phyloP scores from a whole-genome alignment of 2,329 filamentous ascomycete species.

The Penicillium digitatum region DNA sequence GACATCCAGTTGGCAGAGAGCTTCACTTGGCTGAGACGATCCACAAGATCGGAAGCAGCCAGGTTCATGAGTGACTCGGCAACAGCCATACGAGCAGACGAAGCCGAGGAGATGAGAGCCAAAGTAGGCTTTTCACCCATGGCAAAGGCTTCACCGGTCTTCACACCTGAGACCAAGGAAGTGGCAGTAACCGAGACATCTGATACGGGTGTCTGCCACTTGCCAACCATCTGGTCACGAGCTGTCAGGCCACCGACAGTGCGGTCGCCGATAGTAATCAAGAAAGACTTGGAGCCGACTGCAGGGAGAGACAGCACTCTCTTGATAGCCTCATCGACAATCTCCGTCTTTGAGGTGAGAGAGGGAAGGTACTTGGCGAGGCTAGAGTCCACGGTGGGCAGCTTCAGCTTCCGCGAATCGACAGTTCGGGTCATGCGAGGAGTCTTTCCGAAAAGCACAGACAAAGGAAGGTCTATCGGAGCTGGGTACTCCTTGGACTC shows the following conservation, averaged over 20 bases:
- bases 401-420: conserved; percentile 61
- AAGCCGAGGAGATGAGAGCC: conserved; percentile 81
- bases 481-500: conserved; percentile 69
- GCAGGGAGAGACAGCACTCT: conserved; percentile 79
- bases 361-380: conserved; percentile 64
- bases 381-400: conserved; percentile 71
- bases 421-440: conserved; percentile 76
- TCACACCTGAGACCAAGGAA: conserved; percentile 67
- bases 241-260: conserved; percentile 85
- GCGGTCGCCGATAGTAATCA: conserved; percentile 94
- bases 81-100: conserved; percentile 94
- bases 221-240: conserved; percentile 92
- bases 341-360: conserved; percentile 44
- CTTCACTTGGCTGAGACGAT: conserved; percentile 72
- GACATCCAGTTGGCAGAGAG: conserved; percentile 99
- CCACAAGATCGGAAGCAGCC: conserved; percentile 70
- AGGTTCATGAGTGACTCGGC: conserved; percentile 91
- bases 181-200: conserved; percentile 91
- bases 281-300: conserved; percentile 94
- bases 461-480: conserved; percentile 86
- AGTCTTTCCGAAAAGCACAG: conserved; percentile 80
- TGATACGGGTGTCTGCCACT: conserved; percentile 90
- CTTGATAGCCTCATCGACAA: conserved; percentile 67
- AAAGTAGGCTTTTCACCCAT: conserved; percentile 91
- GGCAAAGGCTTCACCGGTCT: conserved; percentile 90